phyloP scores from a whole-genome alignment of 345 rosid species.

The Arabis hirsuta region DNA sequence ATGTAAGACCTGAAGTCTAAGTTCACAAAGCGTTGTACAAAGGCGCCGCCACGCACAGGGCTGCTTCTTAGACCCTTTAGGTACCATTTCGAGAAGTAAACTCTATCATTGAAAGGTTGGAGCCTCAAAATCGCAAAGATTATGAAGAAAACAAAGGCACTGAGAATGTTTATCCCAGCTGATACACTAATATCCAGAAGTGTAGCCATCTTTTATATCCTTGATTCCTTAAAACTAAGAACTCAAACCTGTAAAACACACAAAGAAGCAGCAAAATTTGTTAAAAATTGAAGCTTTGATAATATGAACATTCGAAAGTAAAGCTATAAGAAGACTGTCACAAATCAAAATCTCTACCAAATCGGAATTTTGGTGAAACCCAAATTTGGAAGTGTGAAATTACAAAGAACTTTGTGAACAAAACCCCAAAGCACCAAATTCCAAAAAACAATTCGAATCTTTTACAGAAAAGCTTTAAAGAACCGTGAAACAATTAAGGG shows the following conservation, averaged over 20 bases:
- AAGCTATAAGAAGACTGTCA: neutral
- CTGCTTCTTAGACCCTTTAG: slow-evolving; percentile 80
- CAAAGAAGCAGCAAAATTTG: slow-evolving; percentile 23
- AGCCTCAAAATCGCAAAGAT: slow-evolving; percentile 86
- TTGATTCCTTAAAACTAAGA: neutral
- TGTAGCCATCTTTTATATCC: slow-evolving; percentile 67
- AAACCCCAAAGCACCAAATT: slow-evolving; percentile 26
- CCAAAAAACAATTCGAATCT: slow-evolving; percentile 38
- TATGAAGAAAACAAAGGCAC: slow-evolving; percentile 74
- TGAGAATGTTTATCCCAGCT: slow-evolving; percentile 72
- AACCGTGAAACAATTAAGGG: slow-evolving; percentile 23
- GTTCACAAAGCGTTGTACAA: slow-evolving; percentile 71
- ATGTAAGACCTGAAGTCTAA: slow-evolving; percentile 73
- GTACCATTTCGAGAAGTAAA: slow-evolving; percentile 98
- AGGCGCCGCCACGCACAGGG: slow-evolving; percentile 65
- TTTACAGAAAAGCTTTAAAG: neutral
- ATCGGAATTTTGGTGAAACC: slow-evolving; percentile 13
- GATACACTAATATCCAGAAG: slow-evolving; percentile 81
- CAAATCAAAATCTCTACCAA: slow-evolving; percentile 21
- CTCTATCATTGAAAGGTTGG: slow-evolving; percentile 94
- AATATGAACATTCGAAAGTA: neutral
- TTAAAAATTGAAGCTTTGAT: slow-evolving; percentile 14
- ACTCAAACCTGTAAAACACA: slow-evolving; percentile 27
- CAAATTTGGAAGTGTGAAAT: neutral
- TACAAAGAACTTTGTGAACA: slow-evolving; percentile 23